phyloP scores from a whole-genome alignment of 2,329 filamentous ascomycete species.

The Dactylellina leptospora region DNA sequence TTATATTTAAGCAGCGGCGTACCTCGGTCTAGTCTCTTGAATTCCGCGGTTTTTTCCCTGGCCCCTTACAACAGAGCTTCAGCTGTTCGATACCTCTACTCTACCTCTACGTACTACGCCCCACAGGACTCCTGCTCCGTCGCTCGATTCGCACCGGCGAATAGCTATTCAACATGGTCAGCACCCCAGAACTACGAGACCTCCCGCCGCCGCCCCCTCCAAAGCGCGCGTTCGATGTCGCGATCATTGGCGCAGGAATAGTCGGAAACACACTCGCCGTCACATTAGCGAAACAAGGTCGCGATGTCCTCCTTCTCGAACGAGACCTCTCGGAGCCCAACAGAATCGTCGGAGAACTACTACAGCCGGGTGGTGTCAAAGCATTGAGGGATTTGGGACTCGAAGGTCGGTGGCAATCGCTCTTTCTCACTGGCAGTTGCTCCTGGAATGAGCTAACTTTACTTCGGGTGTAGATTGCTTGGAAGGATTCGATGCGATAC shows the following conservation, averaged over 20 bases:
- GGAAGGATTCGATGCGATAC: constrained; percentile 85
- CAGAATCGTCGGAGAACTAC: constrained; percentile 91
- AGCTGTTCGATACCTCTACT: background rate
- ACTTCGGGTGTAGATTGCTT: constrained; percentile 69
- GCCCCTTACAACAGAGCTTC: constrained; percentile 26
- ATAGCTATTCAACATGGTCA: constrained; percentile 41
- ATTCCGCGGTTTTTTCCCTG: background rate
- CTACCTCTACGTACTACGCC: background rate
- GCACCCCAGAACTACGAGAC: constrained; percentile 48
- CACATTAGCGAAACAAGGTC: constrained; percentile 84
- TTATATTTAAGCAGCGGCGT: constrained; percentile 7
- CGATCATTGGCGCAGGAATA: constrained; percentile 90
- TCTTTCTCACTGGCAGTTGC: background rate
- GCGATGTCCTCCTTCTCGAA: constrained; percentile 90
- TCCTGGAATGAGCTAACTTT: background rate
- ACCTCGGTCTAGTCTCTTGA: constrained; percentile 1
- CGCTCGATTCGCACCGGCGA: background rate
- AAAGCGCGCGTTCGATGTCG: constrained; percentile 69
- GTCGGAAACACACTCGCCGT: constrained; percentile 87
- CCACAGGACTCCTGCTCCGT: background rate
- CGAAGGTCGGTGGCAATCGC: constrained; percentile 58
- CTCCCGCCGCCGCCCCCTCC: constrained; percentile 41
- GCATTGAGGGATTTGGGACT: constrained; percentile 84
- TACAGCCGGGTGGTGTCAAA: constrained; percentile 89
- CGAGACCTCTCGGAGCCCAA: constrained; percentile 89